phyloP scores from a whole-genome alignment of 139 green algal genomes.

The Dunaliella sp. region DNA sequence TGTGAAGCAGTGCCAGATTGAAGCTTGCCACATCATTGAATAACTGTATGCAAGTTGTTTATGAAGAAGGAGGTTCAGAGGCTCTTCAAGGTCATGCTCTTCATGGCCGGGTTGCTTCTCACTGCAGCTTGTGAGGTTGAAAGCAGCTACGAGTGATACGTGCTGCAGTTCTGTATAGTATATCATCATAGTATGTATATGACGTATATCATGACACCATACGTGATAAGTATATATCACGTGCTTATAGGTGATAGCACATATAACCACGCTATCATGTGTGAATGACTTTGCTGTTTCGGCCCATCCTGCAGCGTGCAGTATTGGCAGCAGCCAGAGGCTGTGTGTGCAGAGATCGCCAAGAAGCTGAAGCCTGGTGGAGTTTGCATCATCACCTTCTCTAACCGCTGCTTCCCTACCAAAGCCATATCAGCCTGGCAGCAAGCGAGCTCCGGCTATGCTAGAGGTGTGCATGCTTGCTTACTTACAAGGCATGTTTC shows the following conservation, averaged over 20 bases:
- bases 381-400: conserved; percentile 79
- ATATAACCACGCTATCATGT: not conserved
- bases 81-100: too few relatives aligned
- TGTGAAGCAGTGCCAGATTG: too few relatives aligned
- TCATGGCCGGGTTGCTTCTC: too few relatives aligned
- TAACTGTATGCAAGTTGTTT: too few relatives aligned
- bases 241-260: not conserved
- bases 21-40: too few relatives aligned
- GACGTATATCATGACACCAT: not conserved
- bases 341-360: conserved; percentile 82
- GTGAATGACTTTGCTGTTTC: conserved; percentile 19
- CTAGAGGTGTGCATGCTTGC: too few relatives aligned
- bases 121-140: too few relatives aligned
- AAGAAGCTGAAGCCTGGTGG: conserved; percentile 84
- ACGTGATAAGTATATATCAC: not conserved
- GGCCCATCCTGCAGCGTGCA: conserved; percentile 61
- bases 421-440: conserved; percentile 51
- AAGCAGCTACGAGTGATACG: not conserved
- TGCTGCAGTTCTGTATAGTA: not conserved
- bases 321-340: conserved; percentile 84
- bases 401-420: conserved; percentile 80
- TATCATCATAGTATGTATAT: not conserved
- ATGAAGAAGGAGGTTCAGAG: too few relatives aligned
- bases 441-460: conserved; percentile 4
- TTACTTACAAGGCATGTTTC: too few relatives aligned